Evolutionary conservation across 2,329 filamentous ascomycete species (phyloP).

Genomic region (Fusarium sp.): DNA sequence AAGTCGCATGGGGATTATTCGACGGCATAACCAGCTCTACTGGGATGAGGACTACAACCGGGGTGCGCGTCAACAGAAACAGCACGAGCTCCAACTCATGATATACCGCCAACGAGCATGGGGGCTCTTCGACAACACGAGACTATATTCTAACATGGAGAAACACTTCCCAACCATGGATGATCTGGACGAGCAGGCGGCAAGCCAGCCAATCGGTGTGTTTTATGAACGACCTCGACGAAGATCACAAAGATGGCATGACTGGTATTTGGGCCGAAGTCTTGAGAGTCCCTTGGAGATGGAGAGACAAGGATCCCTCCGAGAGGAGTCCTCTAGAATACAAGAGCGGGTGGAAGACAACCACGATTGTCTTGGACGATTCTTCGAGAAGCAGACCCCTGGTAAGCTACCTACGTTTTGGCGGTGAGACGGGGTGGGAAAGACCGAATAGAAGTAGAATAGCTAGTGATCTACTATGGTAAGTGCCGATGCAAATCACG

Average conservation of each 20-base stretch:
- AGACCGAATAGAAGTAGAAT: too few relatives aligned
- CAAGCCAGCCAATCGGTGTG: background rate
- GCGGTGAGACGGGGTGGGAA: background rate
- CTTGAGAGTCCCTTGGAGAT: background rate
- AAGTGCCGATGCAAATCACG: too few relatives aligned
- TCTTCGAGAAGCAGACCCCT: background rate
- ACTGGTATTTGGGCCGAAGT: background rate
- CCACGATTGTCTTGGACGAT: background rate
- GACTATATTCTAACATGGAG: background rate
- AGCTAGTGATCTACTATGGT: too few relatives aligned
- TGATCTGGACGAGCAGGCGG: background rate
- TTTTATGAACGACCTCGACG: background rate
- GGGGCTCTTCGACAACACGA: slow-evolving; percentile 26
- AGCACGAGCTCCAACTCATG: background rate
- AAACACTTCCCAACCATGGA: background rate
- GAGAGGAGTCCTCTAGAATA: background rate
- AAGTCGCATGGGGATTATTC: background rate
- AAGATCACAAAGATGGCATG: slow-evolving; percentile 1
- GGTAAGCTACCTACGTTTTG: background rate
- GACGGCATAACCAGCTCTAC: background rate
- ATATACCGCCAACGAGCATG: slow-evolving; percentile 32
- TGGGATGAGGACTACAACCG: background rate
- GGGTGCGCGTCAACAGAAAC: background rate
- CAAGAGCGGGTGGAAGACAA: background rate
- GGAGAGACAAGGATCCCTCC: background rate